phyloP scores from a whole-genome alignment of 106 monocot species.

The Allium fistulosum region DNA sequence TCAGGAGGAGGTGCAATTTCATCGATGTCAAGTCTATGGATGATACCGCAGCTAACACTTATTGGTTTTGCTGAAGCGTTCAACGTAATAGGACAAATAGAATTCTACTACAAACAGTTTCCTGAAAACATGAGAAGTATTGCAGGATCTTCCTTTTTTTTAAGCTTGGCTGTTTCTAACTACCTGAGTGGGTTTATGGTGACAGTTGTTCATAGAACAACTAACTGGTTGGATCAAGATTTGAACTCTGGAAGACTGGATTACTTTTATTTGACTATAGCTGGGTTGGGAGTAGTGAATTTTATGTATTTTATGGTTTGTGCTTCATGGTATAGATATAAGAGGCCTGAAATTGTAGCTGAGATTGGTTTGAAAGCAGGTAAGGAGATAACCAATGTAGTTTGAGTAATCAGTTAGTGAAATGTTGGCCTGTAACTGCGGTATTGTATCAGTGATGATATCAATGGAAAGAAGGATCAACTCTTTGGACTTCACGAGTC shows the following conservation, averaged over 20 bases:
- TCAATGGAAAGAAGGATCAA: too few species aligned
- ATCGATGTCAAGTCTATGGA: conserved; percentile 35
- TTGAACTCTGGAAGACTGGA: conserved; percentile 49
- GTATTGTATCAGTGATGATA: too few species aligned
- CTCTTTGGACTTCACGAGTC: too few species aligned
- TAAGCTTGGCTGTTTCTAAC: conserved; percentile 10
- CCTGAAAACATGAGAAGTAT: conserved; percentile 77
- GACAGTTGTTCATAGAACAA: conserved; percentile 20
- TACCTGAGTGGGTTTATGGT: conserved; percentile 46
- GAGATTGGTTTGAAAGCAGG: conserved; percentile 12
- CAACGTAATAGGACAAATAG: conserved; percentile 30
- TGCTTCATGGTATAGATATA: conserved; percentile 62
- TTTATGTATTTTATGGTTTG: conserved; percentile 26
- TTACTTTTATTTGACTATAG: conserved; percentile 33
- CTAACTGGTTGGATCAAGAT: conserved; percentile 40
- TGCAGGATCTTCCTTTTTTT: conserved; percentile 31
- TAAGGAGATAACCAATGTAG: background rate
- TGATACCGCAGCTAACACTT: conserved; percentile 37
- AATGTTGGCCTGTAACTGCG: too few species aligned
- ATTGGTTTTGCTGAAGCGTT: conserved; percentile 47
- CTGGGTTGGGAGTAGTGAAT: conserved; percentile 15
- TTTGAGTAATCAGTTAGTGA: conserved; percentile 5
- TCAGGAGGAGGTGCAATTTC: conserved; percentile 20
- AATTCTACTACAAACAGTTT: conserved; percentile 69
- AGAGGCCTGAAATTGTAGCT: background rate